Conservation (phyloP, 1,284 basidiomycete species). For the Ceratobasidium theobromae region DNA sequence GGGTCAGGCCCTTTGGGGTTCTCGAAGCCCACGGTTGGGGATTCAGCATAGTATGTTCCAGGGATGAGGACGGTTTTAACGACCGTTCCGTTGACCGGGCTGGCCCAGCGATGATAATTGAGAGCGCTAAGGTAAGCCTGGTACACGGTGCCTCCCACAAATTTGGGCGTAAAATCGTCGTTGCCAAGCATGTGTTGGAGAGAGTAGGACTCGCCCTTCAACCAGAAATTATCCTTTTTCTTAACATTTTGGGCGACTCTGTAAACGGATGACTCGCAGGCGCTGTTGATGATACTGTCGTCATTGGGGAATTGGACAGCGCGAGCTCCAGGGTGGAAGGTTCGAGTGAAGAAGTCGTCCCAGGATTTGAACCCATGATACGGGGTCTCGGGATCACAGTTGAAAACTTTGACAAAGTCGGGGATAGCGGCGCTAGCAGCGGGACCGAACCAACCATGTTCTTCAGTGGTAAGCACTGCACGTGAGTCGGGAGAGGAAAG, state of each 20-base stretch:
- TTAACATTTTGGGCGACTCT: constrained; percentile 44
- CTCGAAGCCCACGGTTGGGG: constrained; percentile 34
- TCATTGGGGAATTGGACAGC: constrained; percentile 43
- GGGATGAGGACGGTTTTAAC: constrained; percentile 48
- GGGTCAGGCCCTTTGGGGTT: constrained; percentile 40
- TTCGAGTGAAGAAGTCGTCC: constrained; percentile 46
- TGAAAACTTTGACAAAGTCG: constrained; percentile 42
- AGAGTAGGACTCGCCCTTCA: constrained; percentile 52
- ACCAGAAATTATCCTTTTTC: constrained; percentile 49
- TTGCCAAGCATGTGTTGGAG: constrained; percentile 47
- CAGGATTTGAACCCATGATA: constrained; percentile 45
- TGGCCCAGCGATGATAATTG: constrained; percentile 59
- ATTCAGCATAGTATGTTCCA: constrained; percentile 55
- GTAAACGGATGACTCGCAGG: constrained; percentile 27
- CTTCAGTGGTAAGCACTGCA: constrained; percentile 40
- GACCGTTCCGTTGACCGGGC: constrained; percentile 53
- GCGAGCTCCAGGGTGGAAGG: constrained; percentile 41
- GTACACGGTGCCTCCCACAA: constrained; percentile 55
- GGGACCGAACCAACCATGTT: constrained; percentile 43
- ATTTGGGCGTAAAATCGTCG: constrained; percentile 43
- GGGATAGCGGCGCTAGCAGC: constrained; percentile 37
- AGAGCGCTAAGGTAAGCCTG: constrained; percentile 55
- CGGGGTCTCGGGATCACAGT: constrained; percentile 42
- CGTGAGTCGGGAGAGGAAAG: constrained; percentile 42
- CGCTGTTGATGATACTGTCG: constrained; percentile 43